Conservation (phyloP, 768 basidiomycete genomes). For the Pleurotus giganteus region DNA sequence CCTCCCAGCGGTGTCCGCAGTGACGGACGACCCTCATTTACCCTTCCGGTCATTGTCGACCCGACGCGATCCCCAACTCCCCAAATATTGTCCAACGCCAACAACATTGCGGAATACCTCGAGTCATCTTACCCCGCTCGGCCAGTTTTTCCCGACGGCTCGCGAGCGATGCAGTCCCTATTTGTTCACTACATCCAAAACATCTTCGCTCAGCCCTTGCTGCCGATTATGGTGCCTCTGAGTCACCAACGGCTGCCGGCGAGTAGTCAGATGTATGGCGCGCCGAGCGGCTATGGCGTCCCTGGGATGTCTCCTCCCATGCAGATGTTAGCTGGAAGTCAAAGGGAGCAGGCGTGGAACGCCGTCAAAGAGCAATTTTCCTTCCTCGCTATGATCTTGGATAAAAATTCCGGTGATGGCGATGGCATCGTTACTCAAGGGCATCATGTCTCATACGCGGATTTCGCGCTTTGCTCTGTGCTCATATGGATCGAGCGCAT, state of each 20-base stretch:
- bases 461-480: constrained; percentile 71
- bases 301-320: constrained; percentile 12
- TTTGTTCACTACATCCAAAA: constrained; percentile 73
- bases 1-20: constrained; percentile 50
- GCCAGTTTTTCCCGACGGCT: constrained; percentile 68
- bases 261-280: constrained; percentile 46
- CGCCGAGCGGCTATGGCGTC: constrained; percentile 11
- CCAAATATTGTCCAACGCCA: constrained; percentile 54
- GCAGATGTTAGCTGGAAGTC: constrained; percentile 29
- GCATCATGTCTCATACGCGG: constrained; percentile 64
- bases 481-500: constrained; percentile 75
- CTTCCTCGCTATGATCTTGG: constrained; percentile 60
- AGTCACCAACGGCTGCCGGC: constrained; percentile 61
- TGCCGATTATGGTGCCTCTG: constrained; percentile 69
- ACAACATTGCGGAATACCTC: constrained; percentile 69
- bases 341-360: constrained; percentile 63
- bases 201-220: constrained; percentile 59
- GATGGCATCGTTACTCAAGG: constrained; percentile 68
- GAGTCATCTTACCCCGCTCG: constrained; percentile 67
- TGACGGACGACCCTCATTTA: constrained; percentile 63
- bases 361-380: constrained; percentile 67
- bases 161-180: constrained; percentile 62
- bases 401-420: constrained; percentile 63
- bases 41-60: constrained; percentile 69
- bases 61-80: constrained; percentile 47